Conservation (phyloP, 163 green algal species). For the Chlorella variabilis region DNA sequence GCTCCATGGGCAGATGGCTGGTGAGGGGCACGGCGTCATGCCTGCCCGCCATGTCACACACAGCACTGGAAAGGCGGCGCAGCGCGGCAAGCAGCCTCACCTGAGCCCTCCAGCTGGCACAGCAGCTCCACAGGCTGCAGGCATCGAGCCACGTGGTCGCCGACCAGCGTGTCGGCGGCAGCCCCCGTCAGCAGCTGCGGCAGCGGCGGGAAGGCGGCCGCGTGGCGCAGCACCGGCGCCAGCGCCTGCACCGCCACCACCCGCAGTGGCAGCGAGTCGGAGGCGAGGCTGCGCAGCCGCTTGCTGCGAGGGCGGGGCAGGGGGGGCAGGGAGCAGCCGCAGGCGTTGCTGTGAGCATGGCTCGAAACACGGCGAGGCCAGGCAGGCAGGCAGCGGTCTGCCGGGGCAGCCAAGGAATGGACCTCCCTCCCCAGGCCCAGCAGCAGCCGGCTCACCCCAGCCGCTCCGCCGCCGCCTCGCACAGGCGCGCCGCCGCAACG, state of each 20-base stretch:
- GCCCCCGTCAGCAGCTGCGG: conserved; percentile 76
- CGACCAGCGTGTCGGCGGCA: conserved; percentile 1
- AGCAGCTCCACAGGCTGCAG: conserved; percentile 80
- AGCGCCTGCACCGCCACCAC: conserved; percentile 66
- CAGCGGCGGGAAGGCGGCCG: conserved; percentile 68
- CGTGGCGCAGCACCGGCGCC: conserved; percentile 61
- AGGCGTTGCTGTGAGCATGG: not conserved
- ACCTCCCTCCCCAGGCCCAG: not conserved
- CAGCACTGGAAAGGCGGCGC: too few relatives aligned
- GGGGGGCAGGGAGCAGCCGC: not conserved
- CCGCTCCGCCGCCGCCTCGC: conserved; percentile 65
- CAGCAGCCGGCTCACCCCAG: conserved; percentile 44
- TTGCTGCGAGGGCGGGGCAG: conserved; percentile 48
- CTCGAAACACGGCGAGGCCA: not conserved
- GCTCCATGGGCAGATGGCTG: too few relatives aligned
- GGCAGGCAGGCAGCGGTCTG: not conserved
- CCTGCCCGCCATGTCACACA: too few relatives aligned
- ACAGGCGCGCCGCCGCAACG: conserved; percentile 37
- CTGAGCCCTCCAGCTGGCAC: conserved; percentile 85
- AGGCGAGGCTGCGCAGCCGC: conserved; percentile 70
- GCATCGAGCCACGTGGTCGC: conserved; percentile 67
- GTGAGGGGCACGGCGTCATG: too few relatives aligned
- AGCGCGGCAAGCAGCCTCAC: conserved; percentile 56
- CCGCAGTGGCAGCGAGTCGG: conserved; percentile 53
- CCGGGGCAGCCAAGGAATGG: not conserved